Evolutionary conservation across 192 early-diverging fungal species (phyloP).

Genomic region (Backusella luteola): DNA sequence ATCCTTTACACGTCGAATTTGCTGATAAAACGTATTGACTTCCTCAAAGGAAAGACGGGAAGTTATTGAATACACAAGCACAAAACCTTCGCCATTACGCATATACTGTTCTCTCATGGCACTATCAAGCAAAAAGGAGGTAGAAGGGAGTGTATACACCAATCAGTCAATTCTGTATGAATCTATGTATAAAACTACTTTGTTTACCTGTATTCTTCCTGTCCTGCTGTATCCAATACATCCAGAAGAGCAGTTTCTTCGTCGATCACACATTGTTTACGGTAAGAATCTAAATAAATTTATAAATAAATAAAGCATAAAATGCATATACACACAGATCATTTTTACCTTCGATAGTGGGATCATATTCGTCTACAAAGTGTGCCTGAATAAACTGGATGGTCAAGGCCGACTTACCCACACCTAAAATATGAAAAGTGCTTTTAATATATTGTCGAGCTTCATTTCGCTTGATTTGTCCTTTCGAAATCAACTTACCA

Average conservation of each 20-base stretch:
- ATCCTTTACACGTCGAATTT: constrained; percentile 83
- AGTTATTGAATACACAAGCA: constrained; percentile 80
- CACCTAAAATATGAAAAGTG: constrained; percentile 34
- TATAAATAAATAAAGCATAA: background rate
- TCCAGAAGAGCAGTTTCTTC: constrained; percentile 86
- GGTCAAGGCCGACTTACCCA: constrained; percentile 80
- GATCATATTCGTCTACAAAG: constrained; percentile 92
- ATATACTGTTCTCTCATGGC: constrained; percentile 69
- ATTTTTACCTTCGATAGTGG: constrained; percentile 78
- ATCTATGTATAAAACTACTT: background rate
- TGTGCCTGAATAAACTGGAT: constrained; percentile 81
- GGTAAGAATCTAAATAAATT: constrained; percentile 79
- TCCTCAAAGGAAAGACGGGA: constrained; percentile 75
- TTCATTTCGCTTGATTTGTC: background rate
- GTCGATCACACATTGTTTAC: constrained; percentile 96
- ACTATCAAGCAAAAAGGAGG: background rate
- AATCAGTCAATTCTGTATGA: background rate
- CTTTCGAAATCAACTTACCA: constrained; percentile 26
- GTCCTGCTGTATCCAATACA: constrained; percentile 94
- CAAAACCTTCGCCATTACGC: constrained; percentile 83
- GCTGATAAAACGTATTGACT: constrained; percentile 65
- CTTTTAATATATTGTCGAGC: background rate
- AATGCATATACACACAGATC: too few species aligned
- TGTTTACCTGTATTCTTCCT: constrained; percentile 79
- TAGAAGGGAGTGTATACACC: too few species aligned